Evolutionary conservation across 495 filamentous ascomycete species (phyloP).

Genomic region (Neurospora sp.): DNA sequence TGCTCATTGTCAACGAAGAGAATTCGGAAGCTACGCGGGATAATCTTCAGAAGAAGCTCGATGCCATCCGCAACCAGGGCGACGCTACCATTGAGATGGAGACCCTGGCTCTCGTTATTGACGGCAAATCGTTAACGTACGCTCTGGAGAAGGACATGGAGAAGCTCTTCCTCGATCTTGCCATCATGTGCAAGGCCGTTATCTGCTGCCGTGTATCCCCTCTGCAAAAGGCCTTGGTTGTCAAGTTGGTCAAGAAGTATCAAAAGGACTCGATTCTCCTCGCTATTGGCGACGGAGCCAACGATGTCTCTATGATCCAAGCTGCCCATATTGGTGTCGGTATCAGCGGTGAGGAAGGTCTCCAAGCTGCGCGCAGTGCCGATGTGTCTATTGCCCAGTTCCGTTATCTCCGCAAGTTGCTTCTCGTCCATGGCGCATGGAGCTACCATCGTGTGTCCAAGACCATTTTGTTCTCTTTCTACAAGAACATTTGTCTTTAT

Average conservation of each 20-base stretch:
- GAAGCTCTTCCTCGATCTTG: slow-evolving; percentile 85
- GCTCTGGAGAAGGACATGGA: slow-evolving; percentile 92
- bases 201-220: slow-evolving; percentile 98
- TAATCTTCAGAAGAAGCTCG: slow-evolving; percentile 84
- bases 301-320: slow-evolving; percentile 99
- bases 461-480: slow-evolving; percentile 95
- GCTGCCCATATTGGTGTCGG: slow-evolving; percentile 97
- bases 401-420: slow-evolving; percentile 86
- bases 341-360: slow-evolving; percentile 94
- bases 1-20: slow-evolving; percentile 94
- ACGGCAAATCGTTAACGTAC: slow-evolving; percentile 89
- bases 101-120: slow-evolving; percentile 87
- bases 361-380: slow-evolving; percentile 94
- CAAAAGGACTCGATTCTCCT: slow-evolving; percentile 77
- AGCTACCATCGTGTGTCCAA: slow-evolving; percentile 95
- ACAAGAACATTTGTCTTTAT: slow-evolving; percentile 97
- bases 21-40: slow-evolving; percentile 61
- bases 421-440: slow-evolving; percentile 95
- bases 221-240: slow-evolving; percentile 95
- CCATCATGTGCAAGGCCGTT: slow-evolving; percentile 93
- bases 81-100: slow-evolving; percentile 69
- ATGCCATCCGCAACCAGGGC: slow-evolving; percentile 71
- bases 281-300: slow-evolving; percentile 95
- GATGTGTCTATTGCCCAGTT: slow-evolving; percentile 97
- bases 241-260: slow-evolving; percentile 97